Evolutionary conservation across 306 rosid genomes (phyloP).

Genomic region (Carpinus fangiana): DNA sequence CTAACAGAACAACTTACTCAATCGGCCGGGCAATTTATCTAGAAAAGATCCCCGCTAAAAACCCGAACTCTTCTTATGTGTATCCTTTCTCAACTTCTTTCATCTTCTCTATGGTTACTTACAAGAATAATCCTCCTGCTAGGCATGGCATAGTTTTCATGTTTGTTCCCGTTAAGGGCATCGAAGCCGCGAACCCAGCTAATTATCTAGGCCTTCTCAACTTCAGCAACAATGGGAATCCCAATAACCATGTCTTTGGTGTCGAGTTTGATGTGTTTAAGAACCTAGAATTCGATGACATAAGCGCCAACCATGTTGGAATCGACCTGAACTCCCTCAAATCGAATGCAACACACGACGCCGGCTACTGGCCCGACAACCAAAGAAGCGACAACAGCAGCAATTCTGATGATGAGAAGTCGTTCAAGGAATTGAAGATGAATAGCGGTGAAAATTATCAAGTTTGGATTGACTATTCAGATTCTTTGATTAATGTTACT

Average conservation of each 20-base stretch:
- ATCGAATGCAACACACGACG: slow-evolving; percentile 44
- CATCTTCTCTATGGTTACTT: slow-evolving; percentile 73
- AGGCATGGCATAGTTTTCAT: slow-evolving; percentile 75
- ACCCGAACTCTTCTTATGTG: slow-evolving; percentile 43
- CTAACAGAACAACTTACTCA: slow-evolving; percentile 54
- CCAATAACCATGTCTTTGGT: slow-evolving; percentile 59
- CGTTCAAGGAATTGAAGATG: slow-evolving; percentile 50
- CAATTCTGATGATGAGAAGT: slow-evolving; percentile 13
- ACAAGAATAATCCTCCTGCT: slow-evolving; percentile 52
- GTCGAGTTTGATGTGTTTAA: slow-evolving; percentile 79
- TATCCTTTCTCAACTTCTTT: slow-evolving; percentile 79
- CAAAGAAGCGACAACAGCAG: not conserved
- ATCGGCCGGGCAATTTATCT: slow-evolving; percentile 71
- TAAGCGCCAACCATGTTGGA: slow-evolving; percentile 73
- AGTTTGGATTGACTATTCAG: slow-evolving; percentile 80
- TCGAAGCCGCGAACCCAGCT: slow-evolving; percentile 54
- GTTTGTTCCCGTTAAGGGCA: slow-evolving; percentile 57
- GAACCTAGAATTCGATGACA: slow-evolving; percentile 73
- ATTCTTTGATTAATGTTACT: slow-evolving; percentile 55
- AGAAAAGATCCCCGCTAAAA: slow-evolving; percentile 46
- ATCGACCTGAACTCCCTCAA: slow-evolving; percentile 46
- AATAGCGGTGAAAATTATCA: slow-evolving; percentile 75
- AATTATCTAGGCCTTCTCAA: slow-evolving; percentile 75
- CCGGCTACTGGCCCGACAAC: slow-evolving; percentile 61
- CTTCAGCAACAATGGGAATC: slow-evolving; percentile 44